Evolutionary conservation across 164 flowering plant species (phyloP).

Genomic region (Magnolia sinica): DNA sequence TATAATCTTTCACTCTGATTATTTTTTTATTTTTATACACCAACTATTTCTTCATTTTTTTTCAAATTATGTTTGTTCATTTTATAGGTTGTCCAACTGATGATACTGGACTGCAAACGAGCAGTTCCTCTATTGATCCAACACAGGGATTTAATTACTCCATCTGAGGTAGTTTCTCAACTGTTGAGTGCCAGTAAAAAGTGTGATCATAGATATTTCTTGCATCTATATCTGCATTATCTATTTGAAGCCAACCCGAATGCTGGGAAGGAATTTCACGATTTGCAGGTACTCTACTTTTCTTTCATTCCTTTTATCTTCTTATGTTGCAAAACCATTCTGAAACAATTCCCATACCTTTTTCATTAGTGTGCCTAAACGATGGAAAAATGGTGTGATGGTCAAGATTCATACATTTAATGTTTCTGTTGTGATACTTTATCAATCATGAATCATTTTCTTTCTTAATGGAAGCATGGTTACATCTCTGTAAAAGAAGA

Average conservation of each 20-base stretch:
- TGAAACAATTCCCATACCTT: neutral
- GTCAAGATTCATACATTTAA: neutral
- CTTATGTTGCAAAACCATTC: neutral
- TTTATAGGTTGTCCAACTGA: slow-evolving; percentile 76
- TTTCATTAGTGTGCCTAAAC: neutral
- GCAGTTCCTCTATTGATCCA: slow-evolving; percentile 78
- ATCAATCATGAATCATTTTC: too few species aligned
- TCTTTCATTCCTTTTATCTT: neutral
- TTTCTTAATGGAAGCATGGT: neutral
- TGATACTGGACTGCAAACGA: slow-evolving; percentile 83
- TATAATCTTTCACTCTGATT: neutral
- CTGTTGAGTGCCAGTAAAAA: slow-evolving; percentile 52
- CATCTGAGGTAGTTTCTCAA: slow-evolving; percentile 78
- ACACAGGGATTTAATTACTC: slow-evolving; percentile 60
- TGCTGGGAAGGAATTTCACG: slow-evolving; percentile 92
- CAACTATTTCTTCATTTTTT: neutral
- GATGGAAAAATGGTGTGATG: neutral
- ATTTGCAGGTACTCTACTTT: slow-evolving; percentile 72
- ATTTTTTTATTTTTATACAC: neutral
- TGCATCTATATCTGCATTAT: slow-evolving; percentile 83
- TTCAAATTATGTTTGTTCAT: neutral
- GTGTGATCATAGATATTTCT: slow-evolving; percentile 69
- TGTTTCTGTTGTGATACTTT: neutral
- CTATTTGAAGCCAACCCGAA: slow-evolving; percentile 73
- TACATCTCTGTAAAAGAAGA: neutral